Base-by-base conservation (phyloP, 1,284 basidiomycete species). In the Heterobasidion irregulare region DNA sequence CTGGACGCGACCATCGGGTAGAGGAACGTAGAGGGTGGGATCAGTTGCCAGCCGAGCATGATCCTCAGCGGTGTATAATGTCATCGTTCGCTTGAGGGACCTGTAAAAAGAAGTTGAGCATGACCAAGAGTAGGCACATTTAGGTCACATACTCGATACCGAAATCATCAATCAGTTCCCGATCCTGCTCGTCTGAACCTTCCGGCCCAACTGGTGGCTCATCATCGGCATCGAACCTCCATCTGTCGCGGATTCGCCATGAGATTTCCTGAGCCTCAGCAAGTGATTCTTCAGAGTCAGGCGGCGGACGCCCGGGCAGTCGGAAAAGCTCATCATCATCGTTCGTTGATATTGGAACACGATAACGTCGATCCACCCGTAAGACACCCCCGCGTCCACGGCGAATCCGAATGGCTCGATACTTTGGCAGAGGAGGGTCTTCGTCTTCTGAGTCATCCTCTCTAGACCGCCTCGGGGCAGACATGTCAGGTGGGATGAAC, bases 301-400 rank as follows among this genome's bases (percentile, higher is more conserved):
- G n/a, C 46, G 19, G 15, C 6, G 32, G 46, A 15, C 33, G 53
- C 26, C 52, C 54, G 38, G 53, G 55, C 32, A 46, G 50, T 4
- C 43, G 47, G 18, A 53, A 16, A 8, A 53, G 4, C 10, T 58
- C 59, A 2, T 57, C 56, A 33, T 48, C 50, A 16, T 43, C 32
- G 2, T 38, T 16, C 26, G 60, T 19, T 6, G 16, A 15, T 16
- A 52, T 41, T 16, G 53, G 16, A 8, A 16, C 61, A 33, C 51
- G 56, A 38, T 55, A 38, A 51, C 86, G 80, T 48, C 94, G 80
- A 69, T 97, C 94, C 7, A 97, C 64, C 59, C 84, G 73, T n/a
- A 86, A 68, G 34, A 90, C 79, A 3, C 94, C 93, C 47, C 89
- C 91, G 58, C 93, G 88, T 7, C 92, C 93, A 56, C 79, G 68